Evolutionary conservation across 2,329 filamentous ascomycete genomes (phyloP).

Genomic region (Ceratocystis huliohia): DNA sequence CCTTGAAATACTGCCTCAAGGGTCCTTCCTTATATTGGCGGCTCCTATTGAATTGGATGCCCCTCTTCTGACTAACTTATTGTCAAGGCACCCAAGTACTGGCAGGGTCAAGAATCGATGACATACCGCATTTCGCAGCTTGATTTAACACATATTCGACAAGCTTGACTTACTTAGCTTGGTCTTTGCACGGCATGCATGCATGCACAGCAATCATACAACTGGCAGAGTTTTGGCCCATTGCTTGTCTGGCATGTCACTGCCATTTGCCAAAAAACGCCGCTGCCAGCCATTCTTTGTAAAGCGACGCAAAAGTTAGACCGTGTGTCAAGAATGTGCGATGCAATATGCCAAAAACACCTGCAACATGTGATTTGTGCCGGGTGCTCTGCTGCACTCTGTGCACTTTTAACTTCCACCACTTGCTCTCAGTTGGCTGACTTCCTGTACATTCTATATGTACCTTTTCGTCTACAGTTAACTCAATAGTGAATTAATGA

Average conservation of each 20-base stretch:
- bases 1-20: not conserved
- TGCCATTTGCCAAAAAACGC: not conserved
- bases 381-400: not conserved
- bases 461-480: too few species aligned
- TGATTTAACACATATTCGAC: not conserved
- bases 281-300: not conserved
- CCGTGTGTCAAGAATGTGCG: not conserved
- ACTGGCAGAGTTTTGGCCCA: not conserved
- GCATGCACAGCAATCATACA: not conserved
- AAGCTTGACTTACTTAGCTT: not conserved
- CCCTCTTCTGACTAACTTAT: conserved; percentile 7
- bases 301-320: not conserved
- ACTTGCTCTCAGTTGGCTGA: too few species aligned
- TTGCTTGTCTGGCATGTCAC: not conserved
- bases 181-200: not conserved
- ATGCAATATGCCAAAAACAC: not conserved
- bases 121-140: not conserved
- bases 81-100: not conserved
- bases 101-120: conserved; percentile 8
- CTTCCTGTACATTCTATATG: not conserved
- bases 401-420: too few species aligned
- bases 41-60: not conserved
- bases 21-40: conserved; percentile 1
- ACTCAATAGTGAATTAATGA: not conserved
- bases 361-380: not conserved